Evolutionary conservation across 306 rosid genomes (phyloP), one percentile per base, ranked within the genome.

Genomic region (Rubus parviflorus): DNA sequence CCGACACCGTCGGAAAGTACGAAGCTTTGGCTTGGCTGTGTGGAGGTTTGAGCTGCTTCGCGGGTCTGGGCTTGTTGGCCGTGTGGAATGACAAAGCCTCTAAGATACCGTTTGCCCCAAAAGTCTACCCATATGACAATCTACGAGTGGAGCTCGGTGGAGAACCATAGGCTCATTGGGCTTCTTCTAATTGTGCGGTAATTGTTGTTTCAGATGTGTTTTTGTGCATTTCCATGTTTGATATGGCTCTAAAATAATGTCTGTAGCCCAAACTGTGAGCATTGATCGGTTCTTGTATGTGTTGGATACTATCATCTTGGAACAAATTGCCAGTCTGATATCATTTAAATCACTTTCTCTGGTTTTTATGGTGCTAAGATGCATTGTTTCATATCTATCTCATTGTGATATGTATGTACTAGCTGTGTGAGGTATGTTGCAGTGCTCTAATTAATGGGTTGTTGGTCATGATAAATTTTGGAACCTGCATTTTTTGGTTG

Each of bases 11-110:
- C 5, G 99, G 99, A 73, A 89, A 92, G 97, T 96, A 92, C 77
- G 97, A 96, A 85, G 99, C 99, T 74, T 86, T 96, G 88, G 98
- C 89, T 10, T 96, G 99, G 99, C 86, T 95, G 7, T 89, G 97
- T 75, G 99, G 97, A 57, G 97, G 98, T 23, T 86, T 95, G 80
- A 56, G 99, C 10, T 92, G 64, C 76, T 92, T 92, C n/a, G 97
- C 88, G 1, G 64, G 85, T 38, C 53, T 95, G 57, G 99, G 99
- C 64, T 64, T 95, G 46, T 68, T 88, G 83, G 97, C 97, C 11
- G 92, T 87, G 76, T 96, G 94, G 96, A 91, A 91, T 72, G 98
- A 92, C 72, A 96, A 96, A 82, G 96, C 98, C 23, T 96, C 99
- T 51, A 92, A 75, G 87, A 87, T 58, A 53, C 98, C 98, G 1